These are phyloP conservation scores for Cadophora sp. DNA, from an alignment of 2,329 filamentous ascomycete genomes.

Conservation along the genomic window DNA sequence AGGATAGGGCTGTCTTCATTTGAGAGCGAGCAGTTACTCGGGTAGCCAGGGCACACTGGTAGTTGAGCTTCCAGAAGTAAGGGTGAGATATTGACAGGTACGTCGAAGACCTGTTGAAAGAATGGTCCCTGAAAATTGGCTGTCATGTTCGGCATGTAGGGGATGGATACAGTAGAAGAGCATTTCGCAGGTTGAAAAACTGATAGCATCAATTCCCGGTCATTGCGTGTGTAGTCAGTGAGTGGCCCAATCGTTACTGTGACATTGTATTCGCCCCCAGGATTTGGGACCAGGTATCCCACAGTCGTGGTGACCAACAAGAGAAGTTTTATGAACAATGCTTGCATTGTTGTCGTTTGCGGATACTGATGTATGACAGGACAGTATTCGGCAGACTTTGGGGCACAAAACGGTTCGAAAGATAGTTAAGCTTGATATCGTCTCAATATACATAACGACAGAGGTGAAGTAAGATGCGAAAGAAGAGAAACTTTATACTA, in stretches of 20 bases:
- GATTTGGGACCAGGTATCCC: not conserved
- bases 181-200: not conserved
- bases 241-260: not conserved
- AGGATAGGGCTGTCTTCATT: not conserved
- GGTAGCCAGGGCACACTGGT: not conserved
- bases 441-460: not conserved
- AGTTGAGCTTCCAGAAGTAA: not conserved
- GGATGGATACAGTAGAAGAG: not conserved
- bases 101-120: not conserved
- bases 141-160: not conserved
- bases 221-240: not conserved
- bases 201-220: not conserved
- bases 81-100: not conserved
- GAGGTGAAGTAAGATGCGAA: not conserved
- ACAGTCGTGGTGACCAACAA: not conserved
- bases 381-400: not conserved
- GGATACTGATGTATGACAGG: not conserved
- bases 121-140: not conserved
- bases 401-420: not conserved
- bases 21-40: not conserved
- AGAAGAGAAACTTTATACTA: not conserved
- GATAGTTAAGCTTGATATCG: not conserved
- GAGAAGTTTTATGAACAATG: not conserved
- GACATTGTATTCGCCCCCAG: not conserved
- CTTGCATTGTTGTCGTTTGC: not conserved